Evolutionary conservation across 2,329 filamentous ascomycete species (phyloP), one percentile per base, ranked within the genome.

Genomic region (Helminthosporium solani): DNA sequence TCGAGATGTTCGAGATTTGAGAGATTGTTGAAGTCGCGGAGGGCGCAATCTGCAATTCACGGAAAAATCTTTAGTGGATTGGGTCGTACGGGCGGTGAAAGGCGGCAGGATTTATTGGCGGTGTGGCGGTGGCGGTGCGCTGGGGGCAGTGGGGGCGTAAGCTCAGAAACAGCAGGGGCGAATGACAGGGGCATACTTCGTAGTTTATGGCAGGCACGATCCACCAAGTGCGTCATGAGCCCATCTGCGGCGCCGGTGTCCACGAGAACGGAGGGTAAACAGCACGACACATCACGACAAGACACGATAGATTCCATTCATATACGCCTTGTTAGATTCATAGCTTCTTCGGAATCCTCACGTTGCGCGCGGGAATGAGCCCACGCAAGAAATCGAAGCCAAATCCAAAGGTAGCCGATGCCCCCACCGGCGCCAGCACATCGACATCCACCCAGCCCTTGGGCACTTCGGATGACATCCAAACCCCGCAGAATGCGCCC

Each of bases 361-460:
- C 46, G n/a, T 34, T 57, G 31, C 46, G 50, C 37, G 36, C 49
- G 47, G 54, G 60, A 50, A 73, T 73, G 70, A 60, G 57, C 48
- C 63, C 68, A 49, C 69, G 68, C 47, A 74, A 74, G 66, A 73
- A 73, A 55, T 60, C 63, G 34, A 73, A 72, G 64, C 62, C 63
- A 33, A 70, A 68, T 54, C 53, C 60, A 41, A 49, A 65, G 67
- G 53, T 63, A 44, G 53, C 52, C 43, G 54, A 50, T 38, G 37
- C 33, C 28, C 46, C 56, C 30, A 42, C 50, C 30, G 55, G 53
- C 18, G 46, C 46, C 44, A 54, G 33, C 46, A 51, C 41, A 25
- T 47, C 54, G 23, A 53, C 41, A 25, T 47, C 54, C 20, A 53
- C 38, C 30, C 47, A 44, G 19, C n/a, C 52, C 21, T 30, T 45